Evolutionary conservation across 2,329 filamentous ascomycete genomes (phyloP).

Genomic region (Hymenoscyphus scutula): DNA sequence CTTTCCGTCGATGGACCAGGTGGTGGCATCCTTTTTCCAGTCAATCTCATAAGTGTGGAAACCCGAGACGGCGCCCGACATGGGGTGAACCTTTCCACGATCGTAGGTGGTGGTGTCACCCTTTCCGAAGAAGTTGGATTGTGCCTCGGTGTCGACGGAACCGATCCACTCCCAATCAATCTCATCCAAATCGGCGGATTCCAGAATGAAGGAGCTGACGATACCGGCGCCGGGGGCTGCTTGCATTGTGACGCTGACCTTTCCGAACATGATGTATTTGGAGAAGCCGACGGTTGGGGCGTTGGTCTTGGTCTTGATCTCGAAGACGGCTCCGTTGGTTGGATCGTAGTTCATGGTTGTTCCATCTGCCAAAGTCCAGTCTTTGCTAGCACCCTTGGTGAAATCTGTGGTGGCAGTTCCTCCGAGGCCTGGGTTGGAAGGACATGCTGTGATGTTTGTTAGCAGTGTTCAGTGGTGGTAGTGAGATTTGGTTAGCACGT

Average conservation of each 20-base stretch:
- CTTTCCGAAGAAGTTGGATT: slow-evolving; percentile 55
- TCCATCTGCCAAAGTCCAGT: slow-evolving; percentile 56
- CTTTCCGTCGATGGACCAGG: slow-evolving; percentile 57
- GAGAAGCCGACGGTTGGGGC: slow-evolving; percentile 46
- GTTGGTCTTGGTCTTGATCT: slow-evolving; percentile 45
- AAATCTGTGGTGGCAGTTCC: slow-evolving; percentile 43
- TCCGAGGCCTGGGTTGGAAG: slow-evolving; percentile 44
- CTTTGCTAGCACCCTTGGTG: slow-evolving; percentile 41
- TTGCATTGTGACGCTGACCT: slow-evolving; percentile 46
- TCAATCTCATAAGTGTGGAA: slow-evolving; percentile 66
- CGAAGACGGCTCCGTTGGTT: slow-evolving; percentile 48
- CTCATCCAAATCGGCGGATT: slow-evolving; percentile 52
- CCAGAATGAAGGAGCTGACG: slow-evolving; percentile 48
- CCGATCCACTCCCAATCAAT: slow-evolving; percentile 49
- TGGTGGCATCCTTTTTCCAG: slow-evolving; percentile 59
- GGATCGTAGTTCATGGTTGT: slow-evolving; percentile 41
- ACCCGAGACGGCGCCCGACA: slow-evolving; percentile 36
- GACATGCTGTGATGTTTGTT: slow-evolving; percentile 36
- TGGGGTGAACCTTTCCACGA: slow-evolving; percentile 41
- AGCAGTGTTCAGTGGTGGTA: slow-evolving; percentile 14
- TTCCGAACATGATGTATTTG: slow-evolving; percentile 54
- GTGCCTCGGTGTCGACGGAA: slow-evolving; percentile 35
- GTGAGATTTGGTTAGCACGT: slow-evolving; percentile 14
- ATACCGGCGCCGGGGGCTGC: slow-evolving; percentile 49
- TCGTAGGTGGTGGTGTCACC: slow-evolving; percentile 52